These are phyloP conservation scores for Sclerospora graminicola DNA, from an alignment of 352 stramenopile species.

Conservation along the genomic window DNA sequence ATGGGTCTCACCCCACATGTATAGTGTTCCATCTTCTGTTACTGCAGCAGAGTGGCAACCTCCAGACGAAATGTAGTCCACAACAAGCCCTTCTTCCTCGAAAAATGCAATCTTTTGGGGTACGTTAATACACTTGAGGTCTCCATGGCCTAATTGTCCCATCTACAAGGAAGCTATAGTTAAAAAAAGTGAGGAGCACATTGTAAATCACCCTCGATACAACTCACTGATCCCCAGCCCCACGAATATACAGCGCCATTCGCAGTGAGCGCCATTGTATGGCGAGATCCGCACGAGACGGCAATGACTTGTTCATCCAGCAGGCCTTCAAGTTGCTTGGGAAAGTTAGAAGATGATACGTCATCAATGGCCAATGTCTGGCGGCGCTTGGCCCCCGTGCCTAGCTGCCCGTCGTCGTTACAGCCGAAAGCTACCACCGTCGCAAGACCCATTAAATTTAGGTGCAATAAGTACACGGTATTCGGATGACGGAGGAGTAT, in stretches of 20 bases:
- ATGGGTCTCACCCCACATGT: conserved; percentile 79
- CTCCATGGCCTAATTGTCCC: conserved; percentile 65
- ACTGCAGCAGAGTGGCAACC: conserved; percentile 76
- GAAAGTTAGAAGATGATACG: conserved; percentile 69
- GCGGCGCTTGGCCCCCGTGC: conserved; percentile 50
- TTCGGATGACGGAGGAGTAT: too few species aligned
- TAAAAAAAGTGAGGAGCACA: conserved; percentile 1
- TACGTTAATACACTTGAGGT: conserved; percentile 61
- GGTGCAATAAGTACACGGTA: too few species aligned
- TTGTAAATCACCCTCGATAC: background rate
- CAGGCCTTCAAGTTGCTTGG: conserved; percentile 43
- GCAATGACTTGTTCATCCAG: conserved; percentile 43
- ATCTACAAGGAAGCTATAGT: conserved; percentile 30
- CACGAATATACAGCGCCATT: conserved; percentile 57
- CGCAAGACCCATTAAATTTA: conserved; percentile 2
- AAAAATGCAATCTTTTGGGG: conserved; percentile 63
- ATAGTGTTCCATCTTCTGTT: conserved; percentile 51
- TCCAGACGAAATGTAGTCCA: conserved; percentile 75
- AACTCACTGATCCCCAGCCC: conserved; percentile 66
- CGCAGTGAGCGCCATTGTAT: conserved; percentile 70
- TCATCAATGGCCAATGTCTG: conserved; percentile 47
- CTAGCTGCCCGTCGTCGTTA: conserved; percentile 79
- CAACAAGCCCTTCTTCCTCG: conserved; percentile 23
- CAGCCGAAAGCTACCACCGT: conserved; percentile 63
- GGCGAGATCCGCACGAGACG: conserved; percentile 70